Conservation (phyloP, 345 rosid species). For the Corchorus olitorius region DNA sequence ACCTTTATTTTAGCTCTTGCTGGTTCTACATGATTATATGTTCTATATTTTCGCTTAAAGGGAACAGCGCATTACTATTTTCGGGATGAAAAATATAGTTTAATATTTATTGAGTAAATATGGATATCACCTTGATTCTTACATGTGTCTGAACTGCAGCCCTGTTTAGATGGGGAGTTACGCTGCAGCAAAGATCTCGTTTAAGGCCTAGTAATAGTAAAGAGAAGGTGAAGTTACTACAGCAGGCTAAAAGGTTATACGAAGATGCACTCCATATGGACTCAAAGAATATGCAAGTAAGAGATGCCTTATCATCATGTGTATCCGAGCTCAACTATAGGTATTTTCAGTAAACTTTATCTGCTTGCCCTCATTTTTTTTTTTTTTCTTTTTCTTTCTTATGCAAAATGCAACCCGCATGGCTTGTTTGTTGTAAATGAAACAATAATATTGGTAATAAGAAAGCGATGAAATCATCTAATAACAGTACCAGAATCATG, state of each 20-base stretch:
- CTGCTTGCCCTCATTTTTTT: not conserved
- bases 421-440: not conserved
- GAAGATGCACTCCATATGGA: slow-evolving; percentile 74
- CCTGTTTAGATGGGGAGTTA: slow-evolving; percentile 66
- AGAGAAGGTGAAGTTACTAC: slow-evolving; percentile 61
- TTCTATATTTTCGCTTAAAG: not conserved
- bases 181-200: slow-evolving; percentile 69
- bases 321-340: slow-evolving; percentile 50
- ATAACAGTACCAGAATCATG: not conserved
- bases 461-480: not conserved
- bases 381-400: not conserved
- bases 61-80: not conserved
- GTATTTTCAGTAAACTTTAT: slow-evolving; percentile 20
- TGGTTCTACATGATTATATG: not conserved
- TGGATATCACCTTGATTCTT: not conserved
- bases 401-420: not conserved
- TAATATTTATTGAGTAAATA: not conserved
- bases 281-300: slow-evolving; percentile 46
- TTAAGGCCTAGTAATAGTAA: slow-evolving; percentile 51
- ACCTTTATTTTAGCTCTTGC: not conserved
- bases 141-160: slow-evolving; percentile 41
- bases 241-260: slow-evolving; percentile 61
- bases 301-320: slow-evolving; percentile 59
- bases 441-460: not conserved
- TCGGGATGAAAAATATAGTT: not conserved